Evolutionary conservation across 2,329 filamentous ascomycete genomes (phyloP).

Genomic region (Hypoxylon sp.): DNA sequence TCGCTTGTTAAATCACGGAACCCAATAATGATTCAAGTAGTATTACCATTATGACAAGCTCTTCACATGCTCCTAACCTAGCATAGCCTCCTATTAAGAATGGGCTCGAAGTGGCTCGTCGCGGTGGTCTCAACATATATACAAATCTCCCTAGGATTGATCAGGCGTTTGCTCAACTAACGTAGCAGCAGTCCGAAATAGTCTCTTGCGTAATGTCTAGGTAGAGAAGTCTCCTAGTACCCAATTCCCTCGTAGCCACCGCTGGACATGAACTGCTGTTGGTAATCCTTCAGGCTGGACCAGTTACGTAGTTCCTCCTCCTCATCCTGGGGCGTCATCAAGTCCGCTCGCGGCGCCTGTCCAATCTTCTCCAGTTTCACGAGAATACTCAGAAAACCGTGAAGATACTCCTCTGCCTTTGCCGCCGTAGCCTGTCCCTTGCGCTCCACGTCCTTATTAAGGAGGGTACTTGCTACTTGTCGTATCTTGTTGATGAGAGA

Average conservation of each 20-base stretch:
- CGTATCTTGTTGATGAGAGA: constrained; percentile 84
- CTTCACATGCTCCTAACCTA: too few relatives aligned
- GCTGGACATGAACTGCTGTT: constrained; percentile 75
- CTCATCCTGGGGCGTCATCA: constrained; percentile 70
- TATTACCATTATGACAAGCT: too few relatives aligned
- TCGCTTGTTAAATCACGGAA: background rate
- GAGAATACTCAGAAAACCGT: constrained; percentile 78
- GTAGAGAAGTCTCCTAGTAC: constrained; percentile 18
- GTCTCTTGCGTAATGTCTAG: background rate
- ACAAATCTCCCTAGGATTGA: too few relatives aligned
- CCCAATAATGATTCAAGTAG: too few relatives aligned
- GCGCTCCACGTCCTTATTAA: constrained; percentile 67
- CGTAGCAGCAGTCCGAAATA: too few relatives aligned
- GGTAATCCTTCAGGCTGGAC: constrained; percentile 83
- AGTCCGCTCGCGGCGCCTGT: constrained; percentile 49
- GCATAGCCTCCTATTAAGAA: too few relatives aligned
- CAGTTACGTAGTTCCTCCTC: constrained; percentile 81
- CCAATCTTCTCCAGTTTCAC: constrained; percentile 77
- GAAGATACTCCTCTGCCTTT: constrained; percentile 77
- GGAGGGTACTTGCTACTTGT: constrained; percentile 82
- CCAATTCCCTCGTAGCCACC: constrained; percentile 62
- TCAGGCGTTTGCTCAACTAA: too few relatives aligned
- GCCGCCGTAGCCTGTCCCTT: constrained; percentile 63
- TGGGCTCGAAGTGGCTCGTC: too few relatives aligned
- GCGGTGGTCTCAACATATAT: too few relatives aligned